Conservation (phyloP, 768 basidiomycete species). For the Lactifluus rugatus region DNA sequence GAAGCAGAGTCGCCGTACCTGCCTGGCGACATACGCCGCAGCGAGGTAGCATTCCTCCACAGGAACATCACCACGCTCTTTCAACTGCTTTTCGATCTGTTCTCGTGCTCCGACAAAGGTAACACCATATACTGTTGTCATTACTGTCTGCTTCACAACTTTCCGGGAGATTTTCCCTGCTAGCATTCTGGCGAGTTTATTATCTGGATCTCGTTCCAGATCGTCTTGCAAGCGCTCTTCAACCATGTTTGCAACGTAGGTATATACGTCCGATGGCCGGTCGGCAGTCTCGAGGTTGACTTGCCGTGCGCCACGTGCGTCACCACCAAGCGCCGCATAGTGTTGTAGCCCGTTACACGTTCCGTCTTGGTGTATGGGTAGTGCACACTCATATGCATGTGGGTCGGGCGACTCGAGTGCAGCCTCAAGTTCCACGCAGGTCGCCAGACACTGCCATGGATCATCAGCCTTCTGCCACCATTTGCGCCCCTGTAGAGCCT, state of each 20-base stretch:
- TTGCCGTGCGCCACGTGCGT: slow-evolving; percentile 76
- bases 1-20: slow-evolving; percentile 32
- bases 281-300: slow-evolving; percentile 85
- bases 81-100: slow-evolving; percentile 86
- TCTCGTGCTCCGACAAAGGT: slow-evolving; percentile 91
- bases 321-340: slow-evolving; percentile 95
- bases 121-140: slow-evolving; percentile 99
- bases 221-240: slow-evolving; percentile 56
- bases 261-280: slow-evolving; percentile 90
- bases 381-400: slow-evolving; percentile 45
- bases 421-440: slow-evolving; percentile 78
- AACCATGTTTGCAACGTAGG: slow-evolving; percentile 81
- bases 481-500: slow-evolving; percentile 42
- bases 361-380: slow-evolving; percentile 97
- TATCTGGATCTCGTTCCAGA: slow-evolving; percentile 29
- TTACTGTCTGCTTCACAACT: slow-evolving; percentile 98
- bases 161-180: slow-evolving; percentile 79
- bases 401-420: slow-evolving; percentile 67
- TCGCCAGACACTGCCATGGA: slow-evolving; percentile 94
- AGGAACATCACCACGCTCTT: slow-evolving; percentile 61
- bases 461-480: slow-evolving; percentile 95
- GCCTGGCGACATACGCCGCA: slow-evolving; percentile 72
- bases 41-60: slow-evolving; percentile 64
- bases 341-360: slow-evolving; percentile 98
- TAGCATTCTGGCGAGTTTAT: slow-evolving; percentile 48